phyloP scores from a whole-genome alignment of 2,329 filamentous ascomycete genomes.

The Mariannaea elegans region DNA sequence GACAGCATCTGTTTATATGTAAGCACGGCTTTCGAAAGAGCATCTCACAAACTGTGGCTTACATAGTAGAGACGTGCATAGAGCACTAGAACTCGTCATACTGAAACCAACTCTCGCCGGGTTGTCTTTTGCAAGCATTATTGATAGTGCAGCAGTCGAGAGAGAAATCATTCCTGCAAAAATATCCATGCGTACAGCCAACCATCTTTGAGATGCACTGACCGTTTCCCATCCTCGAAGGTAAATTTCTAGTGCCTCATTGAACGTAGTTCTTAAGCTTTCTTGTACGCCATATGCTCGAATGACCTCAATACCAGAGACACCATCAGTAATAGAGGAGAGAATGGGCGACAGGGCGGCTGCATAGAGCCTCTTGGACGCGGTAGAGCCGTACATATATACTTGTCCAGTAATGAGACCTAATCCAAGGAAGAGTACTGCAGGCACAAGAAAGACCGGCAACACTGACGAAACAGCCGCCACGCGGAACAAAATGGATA shows the following conservation, averaged over 20 bases:
- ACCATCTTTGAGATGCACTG: conserved; percentile 11
- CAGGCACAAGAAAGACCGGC: conserved; percentile 3
- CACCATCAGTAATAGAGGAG: background rate
- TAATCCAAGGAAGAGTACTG: background rate
- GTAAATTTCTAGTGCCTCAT: conserved; percentile 4
- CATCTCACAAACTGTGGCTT: background rate
- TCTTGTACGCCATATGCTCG: background rate
- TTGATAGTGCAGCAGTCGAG: background rate
- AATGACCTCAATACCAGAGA: conserved; percentile 13
- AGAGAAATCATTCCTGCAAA: conserved; percentile 12
- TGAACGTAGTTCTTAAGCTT: background rate
- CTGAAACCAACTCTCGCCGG: conserved; percentile 10
- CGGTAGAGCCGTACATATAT: conserved; percentile 13
- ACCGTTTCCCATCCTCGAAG: conserved; percentile 11
- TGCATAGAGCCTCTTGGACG: conserved; percentile 11
- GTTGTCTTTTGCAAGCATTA: background rate
- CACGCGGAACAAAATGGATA: conserved; percentile 7
- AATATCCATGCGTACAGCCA: conserved; percentile 15
- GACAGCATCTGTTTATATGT: background rate
- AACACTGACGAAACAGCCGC: conserved; percentile 6
- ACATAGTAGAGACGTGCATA: conserved; percentile 11
- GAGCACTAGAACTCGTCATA: conserved; percentile 11
- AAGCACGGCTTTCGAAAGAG: background rate
- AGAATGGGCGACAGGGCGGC: conserved; percentile 8
- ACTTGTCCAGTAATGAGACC: conserved; percentile 1